phyloP scores from a whole-genome alignment of 2,329 filamentous ascomycete genomes.

The Chalara sp. region DNA sequence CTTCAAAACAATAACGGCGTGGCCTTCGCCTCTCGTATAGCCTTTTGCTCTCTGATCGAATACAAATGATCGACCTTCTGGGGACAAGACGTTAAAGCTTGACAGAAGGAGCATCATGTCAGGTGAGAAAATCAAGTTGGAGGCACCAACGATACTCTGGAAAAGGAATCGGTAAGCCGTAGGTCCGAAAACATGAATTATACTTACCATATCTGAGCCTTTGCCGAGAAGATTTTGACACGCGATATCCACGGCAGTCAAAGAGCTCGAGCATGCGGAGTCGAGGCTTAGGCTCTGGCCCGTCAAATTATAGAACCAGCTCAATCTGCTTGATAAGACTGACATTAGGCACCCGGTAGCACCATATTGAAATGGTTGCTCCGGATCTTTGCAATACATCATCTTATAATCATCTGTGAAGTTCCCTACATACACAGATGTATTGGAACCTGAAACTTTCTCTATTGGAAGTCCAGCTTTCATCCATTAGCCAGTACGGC shows the following conservation, averaged over 20 bases:
- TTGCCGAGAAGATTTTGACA: slow-evolving; percentile 35
- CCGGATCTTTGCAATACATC: slow-evolving; percentile 2
- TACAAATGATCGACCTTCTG: slow-evolving; percentile 24
- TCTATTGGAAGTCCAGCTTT: slow-evolving; percentile 7
- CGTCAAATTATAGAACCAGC: slow-evolving; percentile 44
- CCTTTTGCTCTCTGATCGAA: slow-evolving; percentile 54
- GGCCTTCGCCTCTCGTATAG: slow-evolving; percentile 56
- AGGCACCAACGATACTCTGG: background rate
- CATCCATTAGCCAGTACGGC: background rate
- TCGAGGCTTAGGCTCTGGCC: slow-evolving; percentile 48
- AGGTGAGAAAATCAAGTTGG: background rate
- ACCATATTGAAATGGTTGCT: background rate
- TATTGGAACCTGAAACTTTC: slow-evolving; percentile 9
- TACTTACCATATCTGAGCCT: background rate
- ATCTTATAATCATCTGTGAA: slow-evolving; percentile 24
- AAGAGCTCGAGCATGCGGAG: slow-evolving; percentile 49
- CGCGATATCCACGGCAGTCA: slow-evolving; percentile 47
- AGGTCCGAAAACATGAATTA: background rate
- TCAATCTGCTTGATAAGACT: slow-evolving; percentile 47
- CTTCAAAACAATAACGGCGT: slow-evolving; percentile 51
- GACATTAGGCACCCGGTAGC: slow-evolving; percentile 21
- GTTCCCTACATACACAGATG: slow-evolving; percentile 41
- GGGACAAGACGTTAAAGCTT: background rate
- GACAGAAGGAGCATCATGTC: background rate
- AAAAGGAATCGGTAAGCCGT: background rate